Evolutionary conservation across 768 basidiomycete species (phyloP), one percentile per base, ranked within the genome.

Genomic region (Amyloporia xantha): DNA sequence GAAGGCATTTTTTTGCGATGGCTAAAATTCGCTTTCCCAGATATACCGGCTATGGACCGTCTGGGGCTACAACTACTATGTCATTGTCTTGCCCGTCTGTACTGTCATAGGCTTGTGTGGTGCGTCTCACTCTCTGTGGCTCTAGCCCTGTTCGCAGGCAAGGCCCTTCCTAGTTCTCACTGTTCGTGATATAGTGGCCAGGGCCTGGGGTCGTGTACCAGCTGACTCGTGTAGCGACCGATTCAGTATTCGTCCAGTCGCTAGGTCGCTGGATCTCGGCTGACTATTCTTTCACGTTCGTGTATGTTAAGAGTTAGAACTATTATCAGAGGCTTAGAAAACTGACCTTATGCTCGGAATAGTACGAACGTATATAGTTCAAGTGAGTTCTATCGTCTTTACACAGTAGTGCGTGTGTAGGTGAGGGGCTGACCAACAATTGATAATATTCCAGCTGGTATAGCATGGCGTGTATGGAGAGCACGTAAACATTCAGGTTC

Each of bases 291-390:
- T 44, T 26, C 42, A 44, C 42, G 12, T 21, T 44, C 4, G 11
- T 4, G 42, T 44, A 44, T 20, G 40, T 24, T 13, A 24, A 7
- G 9, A 13, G 11, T 6, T 5, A 9, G 6, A 10, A n/a, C 5
- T 15, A 3, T 44, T 4, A 27, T 19, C 4, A 15, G 12, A 9
- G 9, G 6, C 20, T 13, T 6, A n/a, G 20, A 39, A n/a, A 13
- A 39, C 9, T 13, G n/a, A 15, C 38, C 15, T 21, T n/a, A 10
- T 7, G 9, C 19, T 13, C 12, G 3, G 11, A 9, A 39, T 19
- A 44, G 42, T 9, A 44, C 42, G 5, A 44, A 44, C 25, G 17
- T 44, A 7, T 44, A 44, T n/a, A 15, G 42, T 26, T 27, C 42
- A 7, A 6, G 42, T 44, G 15, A 11, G 42, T 21, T 5, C 5